Evolutionary conservation across 768 basidiomycete genomes (phyloP).

Genomic region (Tylopilus balloui): DNA sequence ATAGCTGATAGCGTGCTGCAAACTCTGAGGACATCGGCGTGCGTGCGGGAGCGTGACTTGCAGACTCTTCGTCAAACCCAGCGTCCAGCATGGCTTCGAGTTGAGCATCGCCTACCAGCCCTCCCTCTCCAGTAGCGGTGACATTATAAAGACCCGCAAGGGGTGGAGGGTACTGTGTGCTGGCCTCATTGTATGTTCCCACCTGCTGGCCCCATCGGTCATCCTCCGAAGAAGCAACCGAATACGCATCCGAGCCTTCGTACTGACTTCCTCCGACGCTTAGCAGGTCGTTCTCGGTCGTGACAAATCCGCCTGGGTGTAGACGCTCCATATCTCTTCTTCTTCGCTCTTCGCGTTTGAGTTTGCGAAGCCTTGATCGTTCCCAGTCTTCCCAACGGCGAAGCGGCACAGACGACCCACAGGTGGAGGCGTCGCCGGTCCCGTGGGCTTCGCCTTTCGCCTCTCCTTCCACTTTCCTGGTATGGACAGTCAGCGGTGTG

Average conservation of each 20-base stretch:
- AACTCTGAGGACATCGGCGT: constrained; percentile 32
- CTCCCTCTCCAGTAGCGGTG: constrained; percentile 27
- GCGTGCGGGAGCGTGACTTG: constrained; percentile 44
- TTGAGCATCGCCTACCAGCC: constrained; percentile 63
- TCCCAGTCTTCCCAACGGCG: constrained; percentile 99
- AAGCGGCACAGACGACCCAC: constrained; percentile 70
- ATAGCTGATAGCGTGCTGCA: constrained; percentile 57
- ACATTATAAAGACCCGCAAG: constrained; percentile 63
- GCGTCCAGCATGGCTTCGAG: constrained; percentile 89
- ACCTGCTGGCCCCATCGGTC: constrained; percentile 96
- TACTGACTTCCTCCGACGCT: constrained; percentile 57
- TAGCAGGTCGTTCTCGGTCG: constrained; percentile 61
- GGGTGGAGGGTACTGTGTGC: constrained; percentile 74
- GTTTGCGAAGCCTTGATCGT: constrained; percentile 85
- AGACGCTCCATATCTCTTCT: constrained; percentile 75
- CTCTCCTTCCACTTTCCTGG: constrained; percentile 94
- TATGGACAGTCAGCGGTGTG: constrained; percentile 9
- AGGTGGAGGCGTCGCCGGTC: constrained; percentile 48
- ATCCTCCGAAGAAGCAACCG: constrained; percentile 83
- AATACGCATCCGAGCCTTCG: constrained; percentile 77
- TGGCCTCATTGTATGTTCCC: constrained; percentile 90
- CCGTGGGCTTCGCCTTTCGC: constrained; percentile 75
- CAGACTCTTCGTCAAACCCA: constrained; percentile 68
- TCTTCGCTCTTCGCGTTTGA: constrained; percentile 81
- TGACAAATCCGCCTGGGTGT: constrained; percentile 63